A percentile compares a stretch with the other conserved stretches of the same genome.
Evolutionary conservation across 2,329 filamentous ascomycete genomes (phyloP).

Genomic region (Monascus ruber): DNA sequence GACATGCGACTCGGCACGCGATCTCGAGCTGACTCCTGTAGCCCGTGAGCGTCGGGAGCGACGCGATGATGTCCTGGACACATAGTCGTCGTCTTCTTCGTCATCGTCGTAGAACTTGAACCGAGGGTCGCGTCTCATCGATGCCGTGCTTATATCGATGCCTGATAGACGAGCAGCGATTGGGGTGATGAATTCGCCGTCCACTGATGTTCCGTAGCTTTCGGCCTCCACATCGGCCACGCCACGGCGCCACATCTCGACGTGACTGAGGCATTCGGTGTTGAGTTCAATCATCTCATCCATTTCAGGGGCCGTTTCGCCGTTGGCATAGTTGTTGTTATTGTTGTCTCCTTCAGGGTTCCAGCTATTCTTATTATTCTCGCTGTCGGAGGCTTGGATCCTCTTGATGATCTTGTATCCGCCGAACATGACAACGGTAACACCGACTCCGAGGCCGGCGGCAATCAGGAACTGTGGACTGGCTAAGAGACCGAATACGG

Average conservation of each 20-base stretch:
- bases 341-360: conserved; percentile 3
- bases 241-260: conserved; percentile 53
- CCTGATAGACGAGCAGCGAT: conserved; percentile 40
- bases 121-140: conserved; percentile 18
- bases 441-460: conserved; percentile 73
- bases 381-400: conserved; percentile 40
- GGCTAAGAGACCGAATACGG: conserved; percentile 73
- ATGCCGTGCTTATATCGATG: conserved; percentile 24
- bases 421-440: conserved; percentile 92
- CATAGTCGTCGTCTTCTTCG: conserved; percentile 13
- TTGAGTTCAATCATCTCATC: conserved; percentile 48
- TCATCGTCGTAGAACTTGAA: conserved; percentile 25
- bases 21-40: conserved; percentile 8
- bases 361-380: conserved; percentile 3
- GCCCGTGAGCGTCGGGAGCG: conserved; percentile 22
- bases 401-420: conserved; percentile 96
- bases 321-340: not conserved
- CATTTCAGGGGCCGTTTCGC: conserved; percentile 23
- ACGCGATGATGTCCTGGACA: conserved; percentile 24
- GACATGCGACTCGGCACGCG: conserved; percentile 9
- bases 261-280: conserved; percentile 41
- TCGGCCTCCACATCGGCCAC: conserved; percentile 47
- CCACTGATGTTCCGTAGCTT: conserved; percentile 49
- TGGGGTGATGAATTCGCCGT: conserved; percentile 55
- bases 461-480: conserved; percentile 93